Evolutionary conservation across 805 yeast genomes (phyloP).

Genomic region (Ogataea nonfermentans): DNA sequence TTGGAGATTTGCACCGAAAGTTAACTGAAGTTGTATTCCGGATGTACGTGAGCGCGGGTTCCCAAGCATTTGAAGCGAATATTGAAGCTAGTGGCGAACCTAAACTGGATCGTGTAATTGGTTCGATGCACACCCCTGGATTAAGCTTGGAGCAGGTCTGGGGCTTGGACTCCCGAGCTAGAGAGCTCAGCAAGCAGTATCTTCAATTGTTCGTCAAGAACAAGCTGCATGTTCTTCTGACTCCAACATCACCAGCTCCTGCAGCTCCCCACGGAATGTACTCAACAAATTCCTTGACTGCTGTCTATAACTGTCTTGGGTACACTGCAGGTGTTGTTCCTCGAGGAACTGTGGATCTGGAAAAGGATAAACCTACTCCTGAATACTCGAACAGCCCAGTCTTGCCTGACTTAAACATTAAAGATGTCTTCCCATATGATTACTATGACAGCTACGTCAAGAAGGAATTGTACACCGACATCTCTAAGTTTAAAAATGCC

Average conservation of each 20-base stretch:
- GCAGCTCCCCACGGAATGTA: slow-evolving; percentile 38
- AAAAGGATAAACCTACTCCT: slow-evolving; percentile 32
- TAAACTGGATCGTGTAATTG: slow-evolving; percentile 1
- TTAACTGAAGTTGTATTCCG: slow-evolving; percentile 9
- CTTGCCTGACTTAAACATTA: slow-evolving; percentile 37
- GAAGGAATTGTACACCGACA: slow-evolving; percentile 6
- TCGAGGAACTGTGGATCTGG: slow-evolving; percentile 50
- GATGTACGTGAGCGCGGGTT: slow-evolving; percentile 7
- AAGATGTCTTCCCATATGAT: slow-evolving; percentile 36
- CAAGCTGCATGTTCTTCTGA: slow-evolving; percentile 34
- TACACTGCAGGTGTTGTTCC: slow-evolving; percentile 51
- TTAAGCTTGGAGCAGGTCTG: slow-evolving; percentile 6
- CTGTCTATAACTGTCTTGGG: slow-evolving; percentile 42
- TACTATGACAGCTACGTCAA: slow-evolving; percentile 37
- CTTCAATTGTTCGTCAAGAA: slow-evolving; percentile 6
- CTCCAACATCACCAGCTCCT: slow-evolving; percentile 42
- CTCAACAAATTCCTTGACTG: slow-evolving; percentile 35
- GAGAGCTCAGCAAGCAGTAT: slow-evolving; percentile 4
- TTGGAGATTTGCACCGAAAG: slow-evolving; percentile 7
- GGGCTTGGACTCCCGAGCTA: slow-evolving; percentile 3
- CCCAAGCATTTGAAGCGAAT: not conserved
- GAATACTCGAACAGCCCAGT: slow-evolving; percentile 30
- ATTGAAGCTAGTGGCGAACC: slow-evolving; percentile 11
- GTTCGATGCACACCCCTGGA: slow-evolving; percentile 1
- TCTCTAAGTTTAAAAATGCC: slow-evolving; percentile 45